Conservation (phyloP, 2,329 filamentous ascomycete species). For the Colletotrichum sp. region DNA sequence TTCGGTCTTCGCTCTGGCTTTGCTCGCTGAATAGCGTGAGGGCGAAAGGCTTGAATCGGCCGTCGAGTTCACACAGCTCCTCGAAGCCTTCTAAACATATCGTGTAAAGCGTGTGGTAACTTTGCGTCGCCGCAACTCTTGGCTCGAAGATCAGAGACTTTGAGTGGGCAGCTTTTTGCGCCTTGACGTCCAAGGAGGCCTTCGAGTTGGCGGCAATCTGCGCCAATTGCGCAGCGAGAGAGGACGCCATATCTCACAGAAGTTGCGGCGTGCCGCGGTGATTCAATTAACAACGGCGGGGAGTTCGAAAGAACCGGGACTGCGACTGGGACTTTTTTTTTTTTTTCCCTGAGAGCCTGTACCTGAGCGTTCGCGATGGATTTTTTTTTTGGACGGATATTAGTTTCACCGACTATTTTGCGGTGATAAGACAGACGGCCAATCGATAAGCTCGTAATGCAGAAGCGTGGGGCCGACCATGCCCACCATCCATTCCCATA, state of each 20-base stretch:
- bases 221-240: constrained; percentile 92
- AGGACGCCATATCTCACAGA: constrained; percentile 69
- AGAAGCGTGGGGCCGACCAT: not conserved
- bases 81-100: constrained; percentile 89
- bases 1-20: constrained; percentile 87
- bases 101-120: constrained; percentile 85
- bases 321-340: not conserved
- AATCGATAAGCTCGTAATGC: constrained; percentile 20
- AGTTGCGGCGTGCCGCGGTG: constrained; percentile 19
- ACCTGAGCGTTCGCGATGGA: constrained; percentile 27
- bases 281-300: constrained; percentile 22
- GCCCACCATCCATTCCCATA: not conserved
- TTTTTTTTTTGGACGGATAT: constrained; percentile 27
- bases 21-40: constrained; percentile 90
- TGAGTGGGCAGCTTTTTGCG: constrained; percentile 88
- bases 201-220: constrained; percentile 90
- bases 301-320: not conserved
- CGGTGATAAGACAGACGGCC: constrained; percentile 25
- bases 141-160: constrained; percentile 95
- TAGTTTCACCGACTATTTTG: constrained; percentile 23
- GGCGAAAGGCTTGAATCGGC: constrained; percentile 76
- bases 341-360: not conserved
- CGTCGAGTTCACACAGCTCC: constrained; percentile 87
- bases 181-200: constrained; percentile 88
- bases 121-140: constrained; percentile 83